A percentile compares a stretch with the other conserved stretches of the same genome.
These are phyloP conservation scores for Oleoguttula mirabilis DNA, from an alignment of 495 filamentous ascomycete species.

Conservation along the genomic window DNA sequence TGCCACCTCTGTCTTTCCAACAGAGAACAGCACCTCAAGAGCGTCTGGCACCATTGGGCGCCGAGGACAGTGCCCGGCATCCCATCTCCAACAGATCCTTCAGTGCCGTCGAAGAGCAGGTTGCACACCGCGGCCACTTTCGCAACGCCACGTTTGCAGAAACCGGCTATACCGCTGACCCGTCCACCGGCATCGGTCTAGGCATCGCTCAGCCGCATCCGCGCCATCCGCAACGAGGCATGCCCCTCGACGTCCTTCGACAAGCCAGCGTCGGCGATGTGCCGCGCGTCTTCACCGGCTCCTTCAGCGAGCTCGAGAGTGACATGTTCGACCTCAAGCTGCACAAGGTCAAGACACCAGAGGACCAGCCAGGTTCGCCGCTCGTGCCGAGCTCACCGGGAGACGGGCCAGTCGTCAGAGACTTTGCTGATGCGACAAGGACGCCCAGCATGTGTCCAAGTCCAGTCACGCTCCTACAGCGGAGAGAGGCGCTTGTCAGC, in stretches of 20 bases:
- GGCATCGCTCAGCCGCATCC: no score
- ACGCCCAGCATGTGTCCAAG: background rate
- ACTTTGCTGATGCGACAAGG: constrained; percentile 6
- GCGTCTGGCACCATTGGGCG: background rate
- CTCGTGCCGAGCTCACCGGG: background rate
- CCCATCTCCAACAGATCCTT: constrained; percentile 9
- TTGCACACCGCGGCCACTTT: constrained; percentile 5
- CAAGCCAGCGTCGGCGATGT: constrained; percentile 4
- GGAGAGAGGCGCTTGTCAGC: constrained; percentile 9
- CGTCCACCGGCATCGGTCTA: background rate
- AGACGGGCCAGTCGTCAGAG: background rate
- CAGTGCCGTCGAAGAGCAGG: constrained; percentile 10
- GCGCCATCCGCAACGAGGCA: background rate
- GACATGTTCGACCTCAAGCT: constrained; percentile 1
- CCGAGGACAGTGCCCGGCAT: background rate
- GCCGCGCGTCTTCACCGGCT: constrained; percentile 16
- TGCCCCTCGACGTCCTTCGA: background rate
- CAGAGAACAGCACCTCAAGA: background rate
- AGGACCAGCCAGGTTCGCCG: background rate
- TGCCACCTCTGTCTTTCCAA: no score
- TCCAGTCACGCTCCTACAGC: constrained; percentile 4
- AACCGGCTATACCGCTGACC: background rate
- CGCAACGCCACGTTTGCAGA: constrained; percentile 5
- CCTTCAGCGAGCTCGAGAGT: constrained; percentile 10
- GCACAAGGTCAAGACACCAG: constrained; percentile 10